A percentile compares a stretch with the other conserved stretches of the same genome.
phyloP scores from a whole-genome alignment of 805 yeast genomes.

The Grigorovia humatica region DNA sequence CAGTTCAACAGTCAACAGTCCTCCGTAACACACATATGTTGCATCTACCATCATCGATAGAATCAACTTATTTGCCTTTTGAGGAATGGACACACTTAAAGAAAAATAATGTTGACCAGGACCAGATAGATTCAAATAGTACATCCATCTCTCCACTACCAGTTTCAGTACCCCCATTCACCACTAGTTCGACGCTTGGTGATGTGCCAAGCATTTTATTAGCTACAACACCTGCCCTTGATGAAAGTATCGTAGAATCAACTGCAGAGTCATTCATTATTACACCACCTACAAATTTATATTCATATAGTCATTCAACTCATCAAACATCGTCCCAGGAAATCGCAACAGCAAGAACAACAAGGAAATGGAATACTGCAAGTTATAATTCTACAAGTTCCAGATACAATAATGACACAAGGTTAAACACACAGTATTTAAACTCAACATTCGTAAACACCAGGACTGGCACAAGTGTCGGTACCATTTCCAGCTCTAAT shows the following conservation, averaged over 20 bases:
- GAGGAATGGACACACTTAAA: not conserved
- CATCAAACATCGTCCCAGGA: not conserved
- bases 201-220: not conserved
- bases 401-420: too few relatives aligned
- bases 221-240: not conserved
- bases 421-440: too few relatives aligned
- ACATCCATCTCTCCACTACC: not conserved
- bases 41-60: conserved; percentile 1
- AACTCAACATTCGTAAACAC: not conserved
- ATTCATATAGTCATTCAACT: not conserved
- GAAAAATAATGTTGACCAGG: not conserved
- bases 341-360: not conserved
- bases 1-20: not conserved
- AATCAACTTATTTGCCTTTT: conserved; percentile 1
- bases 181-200: not conserved
- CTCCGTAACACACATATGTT: not conserved
- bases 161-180: not conserved
- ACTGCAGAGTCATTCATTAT: not conserved
- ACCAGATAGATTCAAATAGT: not conserved
- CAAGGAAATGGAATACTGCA: too few relatives aligned
- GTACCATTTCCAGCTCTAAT: not conserved
- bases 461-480: not conserved
- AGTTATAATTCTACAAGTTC: too few relatives aligned
- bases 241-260: not conserved
- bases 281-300: not conserved